phyloP scores from a whole-genome alignment of 257 asterid species.

The Przewalskia tangutica region DNA sequence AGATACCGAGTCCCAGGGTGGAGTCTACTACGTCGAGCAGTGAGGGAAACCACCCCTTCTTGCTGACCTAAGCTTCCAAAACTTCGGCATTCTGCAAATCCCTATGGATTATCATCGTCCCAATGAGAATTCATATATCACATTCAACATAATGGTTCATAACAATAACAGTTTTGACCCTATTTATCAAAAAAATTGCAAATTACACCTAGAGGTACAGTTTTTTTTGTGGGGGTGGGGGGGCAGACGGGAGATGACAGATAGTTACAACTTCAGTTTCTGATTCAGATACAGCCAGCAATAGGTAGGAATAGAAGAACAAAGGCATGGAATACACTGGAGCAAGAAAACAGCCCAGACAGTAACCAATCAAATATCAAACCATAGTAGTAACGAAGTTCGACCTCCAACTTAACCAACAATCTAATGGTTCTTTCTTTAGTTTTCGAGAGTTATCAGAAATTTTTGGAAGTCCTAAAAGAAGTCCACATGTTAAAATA shows the following conservation, averaged over 20 bases:
- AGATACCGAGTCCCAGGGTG: slow-evolving; percentile 99
- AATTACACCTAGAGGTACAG: not conserved
- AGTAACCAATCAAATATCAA: not conserved
- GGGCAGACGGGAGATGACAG: not conserved
- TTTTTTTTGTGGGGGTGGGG: not conserved
- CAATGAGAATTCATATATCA: slow-evolving; percentile 18
- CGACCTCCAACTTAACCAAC: not conserved
- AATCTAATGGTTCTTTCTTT: not conserved
- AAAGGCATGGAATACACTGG: not conserved
- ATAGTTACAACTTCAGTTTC: not conserved
- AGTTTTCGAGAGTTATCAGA: not conserved
- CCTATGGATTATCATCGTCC: slow-evolving; percentile 48
- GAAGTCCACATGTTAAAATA: not conserved
- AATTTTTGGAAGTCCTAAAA: not conserved
- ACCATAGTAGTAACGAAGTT: not conserved
- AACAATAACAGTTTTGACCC: not conserved
- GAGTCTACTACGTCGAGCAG: slow-evolving; percentile 94
- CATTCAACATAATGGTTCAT: not conserved
- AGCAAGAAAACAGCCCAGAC: not conserved
- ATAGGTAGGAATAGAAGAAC: not conserved
- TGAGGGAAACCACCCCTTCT: slow-evolving; percentile 92
- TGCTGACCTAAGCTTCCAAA: slow-evolving; percentile 96
- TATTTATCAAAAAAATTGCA: not conserved
- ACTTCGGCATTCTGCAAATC: slow-evolving; percentile 77
- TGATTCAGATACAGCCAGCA: not conserved